Conservation (phyloP, 2,329 filamentous ascomycete species). For the Pyrenochaeta sp. region DNA sequence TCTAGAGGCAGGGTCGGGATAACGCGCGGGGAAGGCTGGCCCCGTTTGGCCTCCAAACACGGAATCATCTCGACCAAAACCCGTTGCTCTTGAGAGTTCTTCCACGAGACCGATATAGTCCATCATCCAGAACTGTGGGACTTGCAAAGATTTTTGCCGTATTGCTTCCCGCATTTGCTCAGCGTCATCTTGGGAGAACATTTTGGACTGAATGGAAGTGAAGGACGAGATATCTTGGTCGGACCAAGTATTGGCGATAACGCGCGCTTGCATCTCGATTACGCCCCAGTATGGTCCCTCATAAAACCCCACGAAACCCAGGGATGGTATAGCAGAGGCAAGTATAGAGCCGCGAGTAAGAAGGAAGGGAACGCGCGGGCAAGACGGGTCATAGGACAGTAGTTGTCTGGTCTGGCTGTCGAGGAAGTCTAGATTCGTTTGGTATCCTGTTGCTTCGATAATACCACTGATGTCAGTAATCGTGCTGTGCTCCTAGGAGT, state of each 20-base stretch:
- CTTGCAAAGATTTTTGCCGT: constrained; percentile 44
- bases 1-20: constrained; percentile 36
- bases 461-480: constrained; percentile 58
- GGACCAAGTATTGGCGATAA: constrained; percentile 69
- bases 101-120: constrained; percentile 82
- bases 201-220: too few species aligned
- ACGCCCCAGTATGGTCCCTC: constrained; percentile 85
- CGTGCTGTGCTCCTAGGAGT: constrained; percentile 5
- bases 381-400: constrained; percentile 66
- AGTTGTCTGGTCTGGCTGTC: constrained; percentile 61
- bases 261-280: constrained; percentile 84
- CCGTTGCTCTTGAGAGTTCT: constrained; percentile 68
- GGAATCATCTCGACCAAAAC: constrained; percentile 55
- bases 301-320: constrained; percentile 86
- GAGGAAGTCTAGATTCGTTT: constrained; percentile 70
- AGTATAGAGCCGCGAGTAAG: constrained; percentile 73
- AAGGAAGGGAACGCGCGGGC: constrained; percentile 61
- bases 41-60: constrained; percentile 59
- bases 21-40: constrained; percentile 48
- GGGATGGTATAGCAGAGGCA: constrained; percentile 65
- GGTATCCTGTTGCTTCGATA: constrained; percentile 78
- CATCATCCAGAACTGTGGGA: constrained; percentile 81
- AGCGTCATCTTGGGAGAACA: constrained; percentile 28
- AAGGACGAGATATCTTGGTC: too few species aligned
- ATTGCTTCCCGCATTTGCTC: constrained; percentile 55